Evolutionary conservation across 495 filamentous ascomycete genomes (phyloP), one percentile per base, ranked within the genome.

Genomic region (Bathelium albidoporum): DNA sequence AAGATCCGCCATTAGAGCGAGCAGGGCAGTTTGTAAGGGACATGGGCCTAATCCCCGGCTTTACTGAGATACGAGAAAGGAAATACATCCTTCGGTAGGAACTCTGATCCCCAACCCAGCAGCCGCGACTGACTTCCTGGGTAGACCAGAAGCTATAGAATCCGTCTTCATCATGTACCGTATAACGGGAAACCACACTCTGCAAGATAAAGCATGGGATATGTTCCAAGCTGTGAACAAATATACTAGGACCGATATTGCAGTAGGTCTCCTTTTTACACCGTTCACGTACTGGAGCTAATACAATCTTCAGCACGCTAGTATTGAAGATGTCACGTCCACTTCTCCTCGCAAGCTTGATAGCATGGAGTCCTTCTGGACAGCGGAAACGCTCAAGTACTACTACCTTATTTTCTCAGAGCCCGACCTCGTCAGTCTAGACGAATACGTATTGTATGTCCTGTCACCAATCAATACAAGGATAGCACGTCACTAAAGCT

Each of bases 371-470:
- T 75, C 77, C 52, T 90, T 89, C 71, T 89, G 85, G 85, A 73
- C 87, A 36, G 83, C 85, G 14, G 89, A 92, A 78, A 88, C 89
- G 43, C 71, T 92, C 60, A 92, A 92, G 72, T 92, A 92, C 67
- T 91, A 89, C 67, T 92, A 89, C 70, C 75, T 91, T 20, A 78
- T 88, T 2, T 90, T 89, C 73, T 84, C 82, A 58, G 85, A 88
- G 43, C 86, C 87, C 20, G 80, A 79, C 59, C 75, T 87, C n/a
- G 79, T 94, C 55, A 88, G 84, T 71, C 73, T 96, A 66, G 90
- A 96, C 75, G 86, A 94, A 65, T 96, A 83, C 80, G 89, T 96
- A 41, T 78, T 95, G 80, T 85, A 84, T 64, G 69, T 68, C 43
- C 18, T 49, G 12, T 11, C 28, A 45, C 1, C 20, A 9, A 53